Evolutionary conservation across 768 basidiomycete species (phyloP), one percentile per base, ranked within the genome.

Genomic region (Suillus decipiens): DNA sequence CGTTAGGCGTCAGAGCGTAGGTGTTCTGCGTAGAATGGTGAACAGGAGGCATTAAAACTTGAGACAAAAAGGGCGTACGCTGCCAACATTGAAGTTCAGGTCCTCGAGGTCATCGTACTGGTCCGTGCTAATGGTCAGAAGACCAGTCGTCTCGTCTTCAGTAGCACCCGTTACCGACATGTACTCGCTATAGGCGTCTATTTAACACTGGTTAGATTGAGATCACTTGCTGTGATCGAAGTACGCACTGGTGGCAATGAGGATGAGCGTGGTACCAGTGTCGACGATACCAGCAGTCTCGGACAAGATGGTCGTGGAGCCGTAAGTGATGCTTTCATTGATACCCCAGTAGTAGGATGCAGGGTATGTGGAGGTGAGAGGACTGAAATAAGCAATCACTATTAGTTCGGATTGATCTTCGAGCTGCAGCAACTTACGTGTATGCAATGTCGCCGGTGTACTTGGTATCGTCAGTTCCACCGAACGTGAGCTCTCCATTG

Each of bases 291-390:
- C 87, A 43, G 84, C 81, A 53, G 60, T 45, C 43, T 45, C 71
- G 6, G 74, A 28, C 57, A 87, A 73, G 57, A 87, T 83, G 28
- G 75, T 74, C 11, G 74, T 81, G 9, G 74, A 68, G 6, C 85
- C 84, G 62, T 85, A 86, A n/a, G 75, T 77, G 63, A 87, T 76
- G 62, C 79, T 78, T 72, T 87, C 80, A 69, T 85, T 76, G 64
- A 88, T 84, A 33, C 87, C 87, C 87, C 86, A 87, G 78, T 79
- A 87, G 31, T 72, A 66, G 57, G 65, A 73, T 37, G 84, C 78
- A 33, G 86, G 86, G 22, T 59, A 68, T 5, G 80, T 83, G 22
- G 59, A 66, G 5, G 86, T 87, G 41, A 50, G 24, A 15, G 48
- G 48, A 50, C 48, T 50, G 48, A 15, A 50, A 15, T 22, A 45